phyloP scores from a whole-genome alignment of 129 eudicot species.

The Oenanthe sinensis region DNA sequence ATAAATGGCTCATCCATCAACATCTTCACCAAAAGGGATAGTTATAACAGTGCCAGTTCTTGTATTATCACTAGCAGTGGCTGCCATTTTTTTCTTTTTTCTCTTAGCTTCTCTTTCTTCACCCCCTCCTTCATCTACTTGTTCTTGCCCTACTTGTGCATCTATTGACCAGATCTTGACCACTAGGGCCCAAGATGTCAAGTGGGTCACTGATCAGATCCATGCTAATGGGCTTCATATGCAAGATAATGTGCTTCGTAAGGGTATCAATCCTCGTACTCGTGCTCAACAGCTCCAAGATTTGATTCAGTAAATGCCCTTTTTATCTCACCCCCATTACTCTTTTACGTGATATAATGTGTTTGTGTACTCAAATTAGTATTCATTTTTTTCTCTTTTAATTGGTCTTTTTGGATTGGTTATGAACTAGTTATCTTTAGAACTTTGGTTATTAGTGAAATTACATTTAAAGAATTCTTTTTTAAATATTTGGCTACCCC shows the following conservation, averaged over 20 bases:
- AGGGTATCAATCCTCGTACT: constrained; percentile 96
- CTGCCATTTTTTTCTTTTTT: constrained; percentile 54
- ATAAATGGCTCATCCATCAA: constrained; percentile 31
- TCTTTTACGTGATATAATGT: background rate
- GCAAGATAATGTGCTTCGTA: constrained; percentile 81
- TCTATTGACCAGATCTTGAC: constrained; percentile 42
- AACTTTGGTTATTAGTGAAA: background rate
- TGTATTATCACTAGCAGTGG: constrained; percentile 48
- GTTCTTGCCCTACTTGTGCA: constrained; percentile 38
- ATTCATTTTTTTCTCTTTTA: background rate
- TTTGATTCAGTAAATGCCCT: constrained; percentile 42
- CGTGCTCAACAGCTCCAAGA: constrained; percentile 84
- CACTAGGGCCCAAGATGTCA: constrained; percentile 42
- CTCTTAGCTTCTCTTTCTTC: constrained; percentile 20
- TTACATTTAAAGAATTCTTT: background rate
- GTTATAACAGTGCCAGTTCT: constrained; percentile 66
- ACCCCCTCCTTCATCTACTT: constrained; percentile 28
- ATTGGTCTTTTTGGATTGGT: background rate
- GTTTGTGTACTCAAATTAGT: background rate
- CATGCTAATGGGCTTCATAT: constrained; percentile 68
- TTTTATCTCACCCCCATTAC: background rate
- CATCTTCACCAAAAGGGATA: constrained; percentile 39
- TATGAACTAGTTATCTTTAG: background rate
- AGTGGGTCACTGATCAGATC: constrained; percentile 74
- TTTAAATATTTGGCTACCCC: no score